phyloP scores from a whole-genome alignment of 2,329 filamentous ascomycete species.

The Arthrobotrys entomopaga region DNA sequence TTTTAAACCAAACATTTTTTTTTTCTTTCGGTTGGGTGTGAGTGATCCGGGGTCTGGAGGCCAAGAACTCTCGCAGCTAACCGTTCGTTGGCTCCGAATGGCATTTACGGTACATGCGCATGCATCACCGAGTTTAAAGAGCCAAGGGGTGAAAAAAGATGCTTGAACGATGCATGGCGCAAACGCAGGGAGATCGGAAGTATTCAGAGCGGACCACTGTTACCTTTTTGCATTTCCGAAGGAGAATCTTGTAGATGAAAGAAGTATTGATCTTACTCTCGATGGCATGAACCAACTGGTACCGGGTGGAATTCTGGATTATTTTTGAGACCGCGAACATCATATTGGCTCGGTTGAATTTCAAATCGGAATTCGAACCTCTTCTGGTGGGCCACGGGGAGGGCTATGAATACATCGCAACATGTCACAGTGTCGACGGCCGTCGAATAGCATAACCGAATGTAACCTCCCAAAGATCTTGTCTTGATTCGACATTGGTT shows the following conservation, averaged over 20 bases:
- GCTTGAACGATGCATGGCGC: conserved; percentile 9
- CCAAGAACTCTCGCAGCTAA: conserved; percentile 29
- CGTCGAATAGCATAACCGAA: conserved; percentile 38
- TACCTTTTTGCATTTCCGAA: conserved; percentile 11
- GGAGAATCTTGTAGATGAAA: neutral
- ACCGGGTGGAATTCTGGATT: neutral
- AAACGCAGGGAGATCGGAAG: conserved; percentile 28
- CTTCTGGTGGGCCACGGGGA: neutral
- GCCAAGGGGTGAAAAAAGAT: conserved; percentile 7
- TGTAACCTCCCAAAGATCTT: conserved; percentile 47
- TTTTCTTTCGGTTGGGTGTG: conserved; percentile 23
- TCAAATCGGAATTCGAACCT: conserved; percentile 7
- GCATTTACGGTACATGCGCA: too few relatives aligned
- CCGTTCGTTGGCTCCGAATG: conserved; percentile 14
- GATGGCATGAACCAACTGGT: neutral
- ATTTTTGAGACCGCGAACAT: neutral
- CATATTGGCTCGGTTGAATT: conserved; percentile 15
- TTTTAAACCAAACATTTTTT: conserved; percentile 17
- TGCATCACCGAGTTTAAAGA: conserved; percentile 8
- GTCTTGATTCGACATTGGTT: conserved; percentile 34
- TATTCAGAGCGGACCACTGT: conserved; percentile 44
- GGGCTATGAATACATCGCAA: conserved; percentile 16
- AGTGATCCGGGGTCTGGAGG: conserved; percentile 15
- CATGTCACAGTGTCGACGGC: conserved; percentile 29
- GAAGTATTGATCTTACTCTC: neutral